phyloP scores from a whole-genome alignment of 495 filamentous ascomycete genomes.

The Daldinia vernicosa region DNA sequence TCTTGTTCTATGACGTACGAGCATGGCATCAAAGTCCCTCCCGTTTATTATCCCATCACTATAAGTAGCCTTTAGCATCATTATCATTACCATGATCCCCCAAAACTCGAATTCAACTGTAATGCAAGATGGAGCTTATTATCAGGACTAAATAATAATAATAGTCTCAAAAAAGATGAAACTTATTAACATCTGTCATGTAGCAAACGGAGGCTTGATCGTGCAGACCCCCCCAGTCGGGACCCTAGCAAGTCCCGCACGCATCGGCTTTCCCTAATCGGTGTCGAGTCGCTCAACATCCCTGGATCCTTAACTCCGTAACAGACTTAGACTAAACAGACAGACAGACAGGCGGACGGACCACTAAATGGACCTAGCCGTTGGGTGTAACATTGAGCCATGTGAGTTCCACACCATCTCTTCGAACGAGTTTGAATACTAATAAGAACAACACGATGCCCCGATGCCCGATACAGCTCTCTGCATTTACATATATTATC shows the following conservation, averaged over 20 bases:
- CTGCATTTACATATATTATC: conserved; percentile 22
- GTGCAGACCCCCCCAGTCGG: conserved; percentile 1
- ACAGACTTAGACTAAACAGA: conserved; percentile 18
- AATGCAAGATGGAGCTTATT: conserved; percentile 1
- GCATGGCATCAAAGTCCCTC: conserved; percentile 26
- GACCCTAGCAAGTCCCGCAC: conserved; percentile 21
- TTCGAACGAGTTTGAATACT: conserved; percentile 21
- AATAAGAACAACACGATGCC: conserved; percentile 19
- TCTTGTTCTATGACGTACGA: conserved; percentile 30
- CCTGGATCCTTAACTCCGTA: conserved; percentile 19
- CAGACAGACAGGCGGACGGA: too few relatives aligned
- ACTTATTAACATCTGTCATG: neutral
- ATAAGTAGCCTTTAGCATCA: neutral
- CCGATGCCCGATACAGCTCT: conserved; percentile 7
- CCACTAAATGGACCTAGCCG: conserved; percentile 9
- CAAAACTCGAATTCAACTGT: neutral
- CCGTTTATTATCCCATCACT: conserved; percentile 7
- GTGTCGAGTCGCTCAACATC: conserved; percentile 27
- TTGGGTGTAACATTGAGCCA: conserved; percentile 36
- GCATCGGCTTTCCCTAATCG: conserved; percentile 43
- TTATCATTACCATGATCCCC: neutral
- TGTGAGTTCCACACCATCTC: conserved; percentile 40
- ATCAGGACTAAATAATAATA: neutral
- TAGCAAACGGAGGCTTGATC: conserved; percentile 19
- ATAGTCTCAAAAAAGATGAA: neutral